These are phyloP conservation scores for Solanum acaule DNA, from an alignment of 257 asterid species.

Conservation along the genomic window DNA sequence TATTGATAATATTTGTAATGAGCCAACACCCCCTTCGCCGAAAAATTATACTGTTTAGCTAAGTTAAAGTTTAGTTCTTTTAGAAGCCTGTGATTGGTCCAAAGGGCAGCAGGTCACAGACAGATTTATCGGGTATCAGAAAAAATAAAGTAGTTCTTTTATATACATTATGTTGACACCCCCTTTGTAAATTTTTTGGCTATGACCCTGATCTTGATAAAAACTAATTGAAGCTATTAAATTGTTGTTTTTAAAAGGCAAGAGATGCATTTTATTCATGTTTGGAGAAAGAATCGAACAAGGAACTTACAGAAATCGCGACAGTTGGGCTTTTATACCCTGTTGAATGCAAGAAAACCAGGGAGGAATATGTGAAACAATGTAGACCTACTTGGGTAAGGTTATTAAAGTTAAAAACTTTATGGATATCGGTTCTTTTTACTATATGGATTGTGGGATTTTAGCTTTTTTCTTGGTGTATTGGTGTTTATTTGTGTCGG, in stretches of 20 bases:
- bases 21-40: not conserved
- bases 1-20: not conserved
- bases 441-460: not conserved
- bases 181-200: not conserved
- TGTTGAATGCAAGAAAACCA: conserved; percentile 61
- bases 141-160: not conserved
- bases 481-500: not conserved
- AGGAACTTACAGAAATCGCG: conserved; percentile 80
- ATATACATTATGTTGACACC: not conserved
- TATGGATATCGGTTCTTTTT: not conserved
- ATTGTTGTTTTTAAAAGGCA: conserved; percentile 33
- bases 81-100: no score
- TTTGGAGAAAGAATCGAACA: conserved; percentile 55
- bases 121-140: no score
- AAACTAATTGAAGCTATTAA: not conserved
- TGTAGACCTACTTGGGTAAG: conserved; percentile 92
- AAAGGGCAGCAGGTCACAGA: no score
- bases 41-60: not conserved
- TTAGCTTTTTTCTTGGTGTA: not conserved
- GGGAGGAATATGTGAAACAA: conserved; percentile 58
- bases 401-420: not conserved
- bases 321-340: conserved; percentile 89
- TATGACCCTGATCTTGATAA: not conserved
- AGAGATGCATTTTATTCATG: conserved; percentile 89
- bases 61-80: not conserved